Base-by-base conservation (phyloP, 805 yeast species). In the Blastobotrys mokoenaii region DNA sequence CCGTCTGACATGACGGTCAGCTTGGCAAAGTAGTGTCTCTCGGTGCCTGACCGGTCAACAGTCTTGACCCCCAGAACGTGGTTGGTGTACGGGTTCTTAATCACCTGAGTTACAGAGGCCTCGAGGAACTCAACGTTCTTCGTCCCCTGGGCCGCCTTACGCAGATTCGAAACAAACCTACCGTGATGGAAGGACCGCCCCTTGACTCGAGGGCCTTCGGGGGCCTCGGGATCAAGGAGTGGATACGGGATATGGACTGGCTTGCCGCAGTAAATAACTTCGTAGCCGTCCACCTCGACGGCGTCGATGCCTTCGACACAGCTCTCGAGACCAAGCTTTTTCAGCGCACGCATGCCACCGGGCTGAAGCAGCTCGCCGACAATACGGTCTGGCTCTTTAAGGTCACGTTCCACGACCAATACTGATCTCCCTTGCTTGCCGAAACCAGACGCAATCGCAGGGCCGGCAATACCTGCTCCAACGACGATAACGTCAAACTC, bases 401-500 rank as follows among this genome's bases (percentile, higher is more conserved):
- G 85, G 60, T 87, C 96, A 51, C 96, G 75, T 61, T 93, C 99
- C 15, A 79, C 62, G 16, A 83, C 72, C 43, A 83, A 64, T 6
- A 93, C 97, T 43, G 74, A 73, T 53, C 95, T 74, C 29, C 97
- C 97, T 58, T 85, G 94, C 55, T 90, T 74, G 1, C 96, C 97
- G 45, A 93, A 67, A 2, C 84, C 88, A 1, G 88, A 83, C 38
- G 97, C 97, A 15, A 90, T 72, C 46, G 90, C 81, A 1, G 98
- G 96, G 1, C 99, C 98, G 18, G 87, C 82, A 16, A 90, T 95
- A 46, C 98, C 98, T n/a, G 97, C 97, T n/a, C 98, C 98, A 34
- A 93, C 79, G 20, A 93, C 83, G 36, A 90, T 80, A 42, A 82
- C 90, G 59, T 93, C 98, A 65, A 77, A 87, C 33, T 61, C 58